Evolutionary conservation across 352 stramenopile species (phyloP), one percentile per base, ranked within the genome.

Genomic region (Globisporangium canariense): DNA sequence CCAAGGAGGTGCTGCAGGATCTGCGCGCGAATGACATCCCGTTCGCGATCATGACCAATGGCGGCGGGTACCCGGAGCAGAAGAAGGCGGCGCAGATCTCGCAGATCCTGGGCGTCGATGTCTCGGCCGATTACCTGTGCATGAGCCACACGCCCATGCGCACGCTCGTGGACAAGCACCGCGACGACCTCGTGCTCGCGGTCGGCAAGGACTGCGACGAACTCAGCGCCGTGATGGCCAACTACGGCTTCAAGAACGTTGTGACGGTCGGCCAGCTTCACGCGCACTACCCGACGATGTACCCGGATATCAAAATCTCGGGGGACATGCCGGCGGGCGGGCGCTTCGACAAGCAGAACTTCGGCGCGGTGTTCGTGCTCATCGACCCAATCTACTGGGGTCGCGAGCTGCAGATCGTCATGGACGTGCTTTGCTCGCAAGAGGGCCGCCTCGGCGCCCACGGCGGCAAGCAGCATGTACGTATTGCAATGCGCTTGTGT

Each of bases 11-110:
- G 55, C 69, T 94, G n/a, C 60, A 87, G 45, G 80, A 90, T 38
- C 73, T 94, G 43, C 53, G 83, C 43, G 69, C 74, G 41, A 74
- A 76, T 45, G 63, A 83, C 45, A 85, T 85, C 52, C 86, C 86
- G 65, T 92, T 84, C 56, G 82, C 83, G 46, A 91, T 94, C 69
- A 93, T 94, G 86, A 94, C 86, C 52, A 94, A 94, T 57, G 86
- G 84, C 54, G 86, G 86, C 43, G 86, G 86, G n/a, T 91, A 91
- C 70, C 68, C 72, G 2, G 86, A 94, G 63, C 67, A 74, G n/a
- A 90, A 80, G 60, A 94, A 93, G 65, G 83, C 86, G 41, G 61
- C 64, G 34, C 81, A 92, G 67, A 76, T 94, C 32, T 85, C 84
- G 38, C 46, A 82, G 57, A 90, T 93, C 58, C 47, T 94, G 16